Evolutionary conservation across 2,329 filamentous ascomycete species (phyloP).

Genomic region (Talaromyces amestolkiae): DNA sequence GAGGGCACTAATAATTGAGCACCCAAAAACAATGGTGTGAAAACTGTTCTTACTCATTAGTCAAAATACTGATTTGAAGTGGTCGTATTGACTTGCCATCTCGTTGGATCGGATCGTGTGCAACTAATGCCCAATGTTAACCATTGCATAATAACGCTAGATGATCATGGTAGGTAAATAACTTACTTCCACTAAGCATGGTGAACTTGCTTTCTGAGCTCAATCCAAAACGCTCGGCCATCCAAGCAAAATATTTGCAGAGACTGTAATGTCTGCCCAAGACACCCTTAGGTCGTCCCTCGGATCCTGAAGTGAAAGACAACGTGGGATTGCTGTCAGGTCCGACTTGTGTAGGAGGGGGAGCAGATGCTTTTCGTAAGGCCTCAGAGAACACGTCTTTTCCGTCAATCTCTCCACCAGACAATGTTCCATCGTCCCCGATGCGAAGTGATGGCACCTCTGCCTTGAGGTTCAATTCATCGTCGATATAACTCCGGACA

Average conservation of each 20-base stretch:
- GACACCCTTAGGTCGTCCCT: slow-evolving; percentile 83
- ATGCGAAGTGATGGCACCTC: slow-evolving; percentile 72
- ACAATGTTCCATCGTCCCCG: slow-evolving; percentile 65
- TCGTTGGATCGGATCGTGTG: slow-evolving; percentile 57
- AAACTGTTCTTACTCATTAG: slow-evolving; percentile 46
- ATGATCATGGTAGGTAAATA: not conserved
- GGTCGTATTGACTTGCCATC: slow-evolving; percentile 50
- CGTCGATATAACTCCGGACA: slow-evolving; percentile 67
- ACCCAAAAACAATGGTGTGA: slow-evolving; percentile 85
- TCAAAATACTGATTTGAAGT: not conserved
- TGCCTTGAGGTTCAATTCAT: slow-evolving; percentile 69
- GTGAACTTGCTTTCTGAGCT: slow-evolving; percentile 73
- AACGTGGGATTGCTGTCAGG: slow-evolving; percentile 80
- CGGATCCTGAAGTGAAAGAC: slow-evolving; percentile 68
- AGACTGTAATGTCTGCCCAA: slow-evolving; percentile 82
- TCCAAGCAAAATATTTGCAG: slow-evolving; percentile 88
- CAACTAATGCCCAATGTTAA: slow-evolving; percentile 45
- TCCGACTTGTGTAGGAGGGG: slow-evolving; percentile 71
- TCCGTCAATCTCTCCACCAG: slow-evolving; percentile 65
- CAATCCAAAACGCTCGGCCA: slow-evolving; percentile 77
- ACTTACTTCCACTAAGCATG: slow-evolving; percentile 67
- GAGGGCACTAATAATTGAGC: slow-evolving; percentile 75
- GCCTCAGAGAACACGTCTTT: slow-evolving; percentile 62
- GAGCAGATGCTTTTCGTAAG: slow-evolving; percentile 39
- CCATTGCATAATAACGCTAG: not conserved